A percentile compares a stretch with the other conserved stretches of the same genome.
Conservation (phyloP, 169 alveolate genomes). For the Plasmodium ovale region DNA sequence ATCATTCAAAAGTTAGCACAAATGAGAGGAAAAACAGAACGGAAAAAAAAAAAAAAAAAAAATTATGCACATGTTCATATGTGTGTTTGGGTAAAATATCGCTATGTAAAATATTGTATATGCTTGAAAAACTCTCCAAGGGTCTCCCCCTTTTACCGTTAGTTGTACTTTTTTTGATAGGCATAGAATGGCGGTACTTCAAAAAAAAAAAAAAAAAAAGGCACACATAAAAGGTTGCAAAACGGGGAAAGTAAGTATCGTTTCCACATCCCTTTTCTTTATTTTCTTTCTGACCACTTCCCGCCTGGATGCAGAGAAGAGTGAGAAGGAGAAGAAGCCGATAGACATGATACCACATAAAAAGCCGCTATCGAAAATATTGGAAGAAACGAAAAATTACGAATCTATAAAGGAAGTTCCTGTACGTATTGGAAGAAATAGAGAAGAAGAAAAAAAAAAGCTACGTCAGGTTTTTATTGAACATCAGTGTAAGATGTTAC, state of each 20-base stretch:
- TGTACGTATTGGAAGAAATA: slow-evolving; percentile 17
- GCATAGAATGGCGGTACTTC: not conserved
- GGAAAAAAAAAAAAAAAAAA: no score
- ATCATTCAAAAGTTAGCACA: slow-evolving; percentile 10
- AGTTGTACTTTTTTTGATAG: no score
- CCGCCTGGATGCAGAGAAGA: slow-evolving; percentile 5
- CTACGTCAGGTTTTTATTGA: slow-evolving; percentile 20
- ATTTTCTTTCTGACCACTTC: not conserved
- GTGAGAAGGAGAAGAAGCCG: slow-evolving; percentile 19
- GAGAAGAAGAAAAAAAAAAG: slow-evolving; percentile 41
- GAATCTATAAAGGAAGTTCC: slow-evolving; percentile 54
- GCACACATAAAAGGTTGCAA: not conserved
- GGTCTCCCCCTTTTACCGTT: no score
- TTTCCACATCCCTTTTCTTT: not conserved
- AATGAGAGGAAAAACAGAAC: no score
- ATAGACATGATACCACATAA: slow-evolving; percentile 54
- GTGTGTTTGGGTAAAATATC: no score
- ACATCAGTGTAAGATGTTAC: slow-evolving; percentile 45
- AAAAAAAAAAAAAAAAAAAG: not conserved
- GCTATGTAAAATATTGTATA: no score
- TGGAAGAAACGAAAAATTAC: slow-evolving; percentile 67
- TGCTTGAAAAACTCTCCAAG: no score
- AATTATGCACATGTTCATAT: not conserved
- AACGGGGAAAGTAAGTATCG: not conserved
- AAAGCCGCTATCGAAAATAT: slow-evolving; percentile 61